Evolutionary conservation across 495 filamentous ascomycete species (phyloP).

Genomic region (Penicillium argentinense): DNA sequence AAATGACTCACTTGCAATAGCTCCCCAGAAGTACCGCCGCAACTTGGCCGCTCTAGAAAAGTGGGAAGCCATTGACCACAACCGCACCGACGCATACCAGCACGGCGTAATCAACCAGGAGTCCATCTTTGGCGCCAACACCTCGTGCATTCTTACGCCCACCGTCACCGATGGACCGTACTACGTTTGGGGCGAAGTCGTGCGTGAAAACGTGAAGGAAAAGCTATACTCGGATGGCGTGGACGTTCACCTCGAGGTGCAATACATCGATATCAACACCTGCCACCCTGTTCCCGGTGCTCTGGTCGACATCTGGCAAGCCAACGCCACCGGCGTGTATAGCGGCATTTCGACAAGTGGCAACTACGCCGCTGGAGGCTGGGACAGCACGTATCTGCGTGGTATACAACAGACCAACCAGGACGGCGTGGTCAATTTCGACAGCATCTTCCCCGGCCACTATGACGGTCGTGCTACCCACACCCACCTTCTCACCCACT

Average conservation of each 20-base stretch:
- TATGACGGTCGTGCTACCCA: constrained; percentile 61
- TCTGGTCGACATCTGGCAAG: constrained; percentile 41
- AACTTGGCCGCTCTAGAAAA: constrained; percentile 35
- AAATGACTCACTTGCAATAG: constrained; percentile 10
- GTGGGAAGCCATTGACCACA: constrained; percentile 56
- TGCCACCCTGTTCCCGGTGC: constrained; percentile 33
- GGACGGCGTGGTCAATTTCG: constrained; percentile 57
- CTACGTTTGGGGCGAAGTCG: constrained; percentile 52
- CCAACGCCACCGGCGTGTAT: constrained; percentile 56
- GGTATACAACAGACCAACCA: constrained; percentile 53
- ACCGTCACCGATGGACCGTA: constrained; percentile 56
- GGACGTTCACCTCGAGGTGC: constrained; percentile 45
- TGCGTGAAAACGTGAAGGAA: constrained; percentile 46
- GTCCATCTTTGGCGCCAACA: constrained; percentile 51
- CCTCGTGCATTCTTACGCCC: constrained; percentile 54
- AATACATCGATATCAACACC: constrained; percentile 48
- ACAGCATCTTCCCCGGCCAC: constrained; percentile 60
- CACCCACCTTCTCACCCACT: constrained; percentile 53
- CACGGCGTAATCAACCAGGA: constrained; percentile 24
- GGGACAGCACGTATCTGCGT: constrained; percentile 52
- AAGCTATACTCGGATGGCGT: constrained; percentile 41
- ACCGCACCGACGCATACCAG: constrained; percentile 28
- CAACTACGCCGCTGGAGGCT: constrained; percentile 35
- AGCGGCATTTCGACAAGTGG: constrained; percentile 35
- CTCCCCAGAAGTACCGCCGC: constrained; percentile 31